Percentiles rank a stretch among this genome's conserved stretches.
These are phyloP conservation scores for Magnusiomyces fungicola DNA, from an alignment of 1,139 yeast species.

Conservation along the genomic window DNA sequence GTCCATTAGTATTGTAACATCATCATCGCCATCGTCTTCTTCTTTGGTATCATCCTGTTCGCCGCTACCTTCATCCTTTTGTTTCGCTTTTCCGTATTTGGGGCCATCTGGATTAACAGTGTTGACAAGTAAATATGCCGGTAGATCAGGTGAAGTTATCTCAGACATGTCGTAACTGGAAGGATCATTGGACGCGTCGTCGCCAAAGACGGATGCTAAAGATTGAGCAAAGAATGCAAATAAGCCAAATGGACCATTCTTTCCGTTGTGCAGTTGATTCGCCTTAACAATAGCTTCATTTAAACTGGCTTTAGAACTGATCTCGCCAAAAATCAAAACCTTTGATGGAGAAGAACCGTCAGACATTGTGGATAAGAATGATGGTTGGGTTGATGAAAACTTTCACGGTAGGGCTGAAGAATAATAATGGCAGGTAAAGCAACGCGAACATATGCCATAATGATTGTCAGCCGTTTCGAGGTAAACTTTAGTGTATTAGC, in stretches of 20 bases:
- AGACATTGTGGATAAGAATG: too few relatives aligned
- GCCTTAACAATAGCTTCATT: constrained; percentile 18
- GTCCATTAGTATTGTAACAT: not conserved
- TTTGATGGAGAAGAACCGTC: not conserved
- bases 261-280: constrained; percentile 19
- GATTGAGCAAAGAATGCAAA: constrained; percentile 16
- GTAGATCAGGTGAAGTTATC: not conserved
- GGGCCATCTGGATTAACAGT: not conserved
- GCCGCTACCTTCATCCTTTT: not conserved
- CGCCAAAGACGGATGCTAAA: not conserved
- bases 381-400: too few relatives aligned
- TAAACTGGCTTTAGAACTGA: constrained; percentile 6
- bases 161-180: too few relatives aligned
- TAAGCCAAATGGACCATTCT: constrained; percentile 25
- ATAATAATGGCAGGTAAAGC: too few relatives aligned
- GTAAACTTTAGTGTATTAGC: too few relatives aligned
- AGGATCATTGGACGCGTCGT: not conserved
- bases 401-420: too few relatives aligned
- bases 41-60: not conserved
- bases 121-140: constrained; percentile 5
- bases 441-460: too few relatives aligned
- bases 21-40: not conserved
- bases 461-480: too few relatives aligned
- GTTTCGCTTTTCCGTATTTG: not conserved
- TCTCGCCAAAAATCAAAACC: constrained; percentile 23